Evolutionary conservation across 148 eudicot species (phyloP).

Genomic region (Vaccinium corymbosum): DNA sequence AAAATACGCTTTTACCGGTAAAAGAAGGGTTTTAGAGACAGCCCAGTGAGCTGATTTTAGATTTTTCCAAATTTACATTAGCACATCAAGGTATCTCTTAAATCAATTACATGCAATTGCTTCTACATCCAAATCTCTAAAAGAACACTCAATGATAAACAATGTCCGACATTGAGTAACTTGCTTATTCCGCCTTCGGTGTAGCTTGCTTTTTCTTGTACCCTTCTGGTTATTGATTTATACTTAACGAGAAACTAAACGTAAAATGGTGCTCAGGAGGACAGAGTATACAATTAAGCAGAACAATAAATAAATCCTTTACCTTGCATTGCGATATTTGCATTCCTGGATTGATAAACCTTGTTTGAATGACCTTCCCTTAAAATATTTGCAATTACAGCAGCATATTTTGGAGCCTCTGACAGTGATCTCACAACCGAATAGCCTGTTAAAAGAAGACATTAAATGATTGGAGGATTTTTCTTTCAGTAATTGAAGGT

Average conservation of each 20-base stretch:
- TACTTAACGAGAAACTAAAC: neutral
- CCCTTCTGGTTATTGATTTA: neutral
- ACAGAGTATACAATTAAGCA: neutral
- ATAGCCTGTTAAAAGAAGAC: constrained; percentile 52
- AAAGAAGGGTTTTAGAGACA: too few species aligned
- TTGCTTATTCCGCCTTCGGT: neutral
- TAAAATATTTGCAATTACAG: constrained; percentile 72
- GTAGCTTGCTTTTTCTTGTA: neutral
- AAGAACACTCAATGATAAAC: neutral
- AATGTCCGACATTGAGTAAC: neutral
- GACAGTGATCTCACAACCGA: constrained; percentile 93
- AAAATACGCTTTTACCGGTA: too few species aligned
- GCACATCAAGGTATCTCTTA: neutral
- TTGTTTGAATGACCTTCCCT: constrained; percentile 38
- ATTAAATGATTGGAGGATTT: neutral
- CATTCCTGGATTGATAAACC: constrained; percentile 34
- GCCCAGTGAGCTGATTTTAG: too few species aligned
- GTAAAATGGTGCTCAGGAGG: neutral
- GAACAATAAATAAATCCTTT: neutral
- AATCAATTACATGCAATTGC: neutral
- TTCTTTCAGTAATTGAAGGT: constrained; percentile 3
- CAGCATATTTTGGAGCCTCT: constrained; percentile 93
- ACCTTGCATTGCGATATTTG: constrained; percentile 88
- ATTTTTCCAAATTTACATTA: neutral
- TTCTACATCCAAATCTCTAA: neutral